These are phyloP conservation scores for Endocalyx cinctus DNA, from an alignment of 2,329 filamentous ascomycete species.

Conservation along the genomic window DNA sequence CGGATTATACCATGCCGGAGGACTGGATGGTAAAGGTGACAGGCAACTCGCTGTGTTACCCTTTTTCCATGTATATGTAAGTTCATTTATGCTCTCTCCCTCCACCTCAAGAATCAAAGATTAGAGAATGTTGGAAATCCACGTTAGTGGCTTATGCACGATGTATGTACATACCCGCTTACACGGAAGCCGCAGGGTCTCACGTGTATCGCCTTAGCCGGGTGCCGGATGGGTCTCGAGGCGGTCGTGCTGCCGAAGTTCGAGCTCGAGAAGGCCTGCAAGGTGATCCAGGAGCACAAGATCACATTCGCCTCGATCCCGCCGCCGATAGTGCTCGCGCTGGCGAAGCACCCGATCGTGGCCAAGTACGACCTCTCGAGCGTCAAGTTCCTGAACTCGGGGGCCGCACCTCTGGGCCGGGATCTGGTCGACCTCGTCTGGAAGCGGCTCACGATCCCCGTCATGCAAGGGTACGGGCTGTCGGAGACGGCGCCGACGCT, in stretches of 20 bases:
- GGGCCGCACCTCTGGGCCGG: slow-evolving; percentile 76
- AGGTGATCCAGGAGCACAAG: slow-evolving; percentile 66
- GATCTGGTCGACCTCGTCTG: slow-evolving; percentile 77
- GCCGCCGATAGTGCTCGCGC: slow-evolving; percentile 74
- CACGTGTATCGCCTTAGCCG: slow-evolving; percentile 66
- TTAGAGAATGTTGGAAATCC: too few relatives aligned
- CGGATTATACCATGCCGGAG: slow-evolving; percentile 50
- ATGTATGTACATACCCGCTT: too few relatives aligned
- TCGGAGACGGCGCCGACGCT: slow-evolving; percentile 81
- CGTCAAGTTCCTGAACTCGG: slow-evolving; percentile 80
- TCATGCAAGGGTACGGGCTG: slow-evolving; percentile 92
- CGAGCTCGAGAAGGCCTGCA: slow-evolving; percentile 74
- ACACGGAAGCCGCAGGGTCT: too few relatives aligned
- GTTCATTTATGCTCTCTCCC: too few relatives aligned
- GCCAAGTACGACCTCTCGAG: slow-evolving; percentile 75
- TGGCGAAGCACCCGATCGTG: slow-evolving; percentile 75
- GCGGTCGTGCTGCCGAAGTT: slow-evolving; percentile 74
- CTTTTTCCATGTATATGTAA: slow-evolving; percentile 87
- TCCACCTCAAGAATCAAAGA: not conserved
- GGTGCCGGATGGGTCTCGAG: slow-evolving; percentile 60
- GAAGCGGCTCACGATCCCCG: slow-evolving; percentile 66
- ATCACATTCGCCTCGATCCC: slow-evolving; percentile 80
- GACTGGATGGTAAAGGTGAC: slow-evolving; percentile 60
- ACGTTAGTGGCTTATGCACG: too few relatives aligned
- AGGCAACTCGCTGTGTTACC: slow-evolving; percentile 74